Conservation (phyloP, 331 rosid species). For the Rosa hybrid region DNA sequence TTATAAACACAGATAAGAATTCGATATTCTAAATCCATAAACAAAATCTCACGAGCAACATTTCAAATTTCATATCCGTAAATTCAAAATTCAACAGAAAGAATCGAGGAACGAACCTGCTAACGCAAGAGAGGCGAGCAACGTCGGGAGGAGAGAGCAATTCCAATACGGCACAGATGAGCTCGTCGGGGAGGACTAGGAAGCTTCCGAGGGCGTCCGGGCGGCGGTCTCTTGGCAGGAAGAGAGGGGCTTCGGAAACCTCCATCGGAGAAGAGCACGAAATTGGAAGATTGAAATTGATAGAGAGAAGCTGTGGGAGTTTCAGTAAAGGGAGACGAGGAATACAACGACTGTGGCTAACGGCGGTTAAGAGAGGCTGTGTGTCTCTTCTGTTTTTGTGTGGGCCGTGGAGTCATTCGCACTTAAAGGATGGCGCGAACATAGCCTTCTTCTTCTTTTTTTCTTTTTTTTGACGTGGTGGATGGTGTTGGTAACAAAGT, state of each 20-base stretch:
- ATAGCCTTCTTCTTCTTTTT: too few relatives aligned
- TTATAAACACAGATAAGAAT: background rate
- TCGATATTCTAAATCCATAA: background rate
- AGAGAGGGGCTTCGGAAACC: conserved; percentile 17
- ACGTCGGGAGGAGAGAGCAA: conserved; percentile 66
- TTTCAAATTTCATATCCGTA: background rate
- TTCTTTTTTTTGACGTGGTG: too few relatives aligned
- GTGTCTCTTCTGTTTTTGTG: too few relatives aligned
- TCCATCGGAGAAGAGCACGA: conserved; percentile 36
- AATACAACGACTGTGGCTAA: too few relatives aligned
- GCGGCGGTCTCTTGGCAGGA: conserved; percentile 62
- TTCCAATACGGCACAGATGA: conserved; percentile 66
- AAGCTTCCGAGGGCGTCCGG: conserved; percentile 73
- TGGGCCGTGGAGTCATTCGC: too few relatives aligned
- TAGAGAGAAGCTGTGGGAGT: background rate
- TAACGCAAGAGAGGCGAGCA: conserved; percentile 81
- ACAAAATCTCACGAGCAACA: background rate
- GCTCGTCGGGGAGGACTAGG: conserved; percentile 75
- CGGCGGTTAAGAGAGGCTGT: too few relatives aligned
- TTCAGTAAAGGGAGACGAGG: background rate
- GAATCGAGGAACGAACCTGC: conserved; percentile 52
- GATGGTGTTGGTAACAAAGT: too few relatives aligned
- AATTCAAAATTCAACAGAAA: background rate
- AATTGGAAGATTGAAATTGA: background rate
- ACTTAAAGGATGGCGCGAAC: too few relatives aligned